Evolutionary conservation across 768 basidiomycete species (phyloP).

Genomic region (Tylopilus plumbeoviolaceoides): DNA sequence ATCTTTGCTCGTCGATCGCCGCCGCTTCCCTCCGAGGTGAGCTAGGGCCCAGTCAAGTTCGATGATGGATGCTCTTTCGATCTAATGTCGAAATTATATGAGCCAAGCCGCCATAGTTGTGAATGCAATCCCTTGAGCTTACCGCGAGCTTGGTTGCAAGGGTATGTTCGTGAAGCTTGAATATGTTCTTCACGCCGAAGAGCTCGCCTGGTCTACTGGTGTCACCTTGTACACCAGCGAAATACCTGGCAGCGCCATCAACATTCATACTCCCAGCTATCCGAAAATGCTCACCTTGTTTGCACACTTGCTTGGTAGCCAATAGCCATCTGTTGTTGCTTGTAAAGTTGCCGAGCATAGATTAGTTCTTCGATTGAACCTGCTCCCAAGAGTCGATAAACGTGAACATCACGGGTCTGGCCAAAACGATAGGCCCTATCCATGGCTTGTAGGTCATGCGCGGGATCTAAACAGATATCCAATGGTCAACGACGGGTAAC

Average conservation of each 20-base stretch:
- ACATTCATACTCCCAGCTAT: background rate
- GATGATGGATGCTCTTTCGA: slow-evolving; percentile 68
- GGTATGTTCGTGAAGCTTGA: slow-evolving; percentile 66
- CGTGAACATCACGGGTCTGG: slow-evolving; percentile 79
- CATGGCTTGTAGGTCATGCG: slow-evolving; percentile 92
- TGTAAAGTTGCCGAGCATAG: slow-evolving; percentile 87
- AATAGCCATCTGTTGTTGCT: slow-evolving; percentile 92
- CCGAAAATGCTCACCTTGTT: slow-evolving; percentile 50
- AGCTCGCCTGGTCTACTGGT: slow-evolving; percentile 72
- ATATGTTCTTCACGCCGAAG: slow-evolving; percentile 84
- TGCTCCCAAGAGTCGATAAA: slow-evolving; percentile 79
- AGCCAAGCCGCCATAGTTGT: background rate
- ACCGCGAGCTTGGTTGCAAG: slow-evolving; percentile 74
- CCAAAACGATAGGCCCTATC: slow-evolving; percentile 85
- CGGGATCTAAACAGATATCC: slow-evolving; percentile 64
- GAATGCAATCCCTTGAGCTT: slow-evolving; percentile 18
- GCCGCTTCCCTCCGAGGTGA: slow-evolving; percentile 49
- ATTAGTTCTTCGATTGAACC: slow-evolving; percentile 87
- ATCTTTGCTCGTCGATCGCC: slow-evolving; percentile 28
- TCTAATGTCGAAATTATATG: slow-evolving; percentile 40
- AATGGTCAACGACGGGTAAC: background rate
- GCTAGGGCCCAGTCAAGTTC: slow-evolving; percentile 81
- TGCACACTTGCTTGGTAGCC: slow-evolving; percentile 82
- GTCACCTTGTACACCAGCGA: slow-evolving; percentile 80
- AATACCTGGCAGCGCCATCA: slow-evolving; percentile 47